phyloP scores from a whole-genome alignment of 345 rosid genomes.

The Theobroma cacao region DNA sequence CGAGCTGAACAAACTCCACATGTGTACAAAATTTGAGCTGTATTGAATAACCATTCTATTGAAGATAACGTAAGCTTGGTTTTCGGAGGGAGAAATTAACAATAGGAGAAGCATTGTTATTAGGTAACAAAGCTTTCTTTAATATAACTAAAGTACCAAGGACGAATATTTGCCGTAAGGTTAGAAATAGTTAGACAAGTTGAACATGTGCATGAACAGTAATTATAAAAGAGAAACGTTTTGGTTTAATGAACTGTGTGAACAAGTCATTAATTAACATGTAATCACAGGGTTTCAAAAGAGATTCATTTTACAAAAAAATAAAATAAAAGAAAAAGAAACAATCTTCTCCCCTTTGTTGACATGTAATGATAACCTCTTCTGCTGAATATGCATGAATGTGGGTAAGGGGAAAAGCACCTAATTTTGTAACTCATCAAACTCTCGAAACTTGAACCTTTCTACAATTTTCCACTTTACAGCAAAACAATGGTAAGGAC shows the following conservation, averaged over 20 bases:
- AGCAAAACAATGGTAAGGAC: background rate
- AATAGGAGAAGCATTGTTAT: background rate
- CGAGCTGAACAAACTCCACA: background rate
- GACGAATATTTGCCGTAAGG: background rate
- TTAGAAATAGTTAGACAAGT: background rate
- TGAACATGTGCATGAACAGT: slow-evolving; percentile 5
- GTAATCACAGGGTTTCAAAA: background rate
- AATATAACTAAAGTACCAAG: background rate
- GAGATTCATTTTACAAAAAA: too few relatives aligned
- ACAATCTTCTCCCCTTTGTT: background rate
- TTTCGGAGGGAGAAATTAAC: background rate
- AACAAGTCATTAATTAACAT: background rate
- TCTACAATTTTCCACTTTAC: background rate
- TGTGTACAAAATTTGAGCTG: background rate
- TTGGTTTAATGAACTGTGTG: background rate
- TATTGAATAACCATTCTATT: background rate
- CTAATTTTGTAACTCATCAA: background rate
- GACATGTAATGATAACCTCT: background rate
- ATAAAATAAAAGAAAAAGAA: background rate
- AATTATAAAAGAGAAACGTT: background rate
- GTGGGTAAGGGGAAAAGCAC: background rate
- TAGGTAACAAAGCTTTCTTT: background rate
- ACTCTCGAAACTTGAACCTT: background rate
- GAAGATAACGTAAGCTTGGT: background rate
- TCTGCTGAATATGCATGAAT: background rate